Conservation (phyloP, 495 filamentous ascomycete genomes). For the Penicillium odoratum region DNA sequence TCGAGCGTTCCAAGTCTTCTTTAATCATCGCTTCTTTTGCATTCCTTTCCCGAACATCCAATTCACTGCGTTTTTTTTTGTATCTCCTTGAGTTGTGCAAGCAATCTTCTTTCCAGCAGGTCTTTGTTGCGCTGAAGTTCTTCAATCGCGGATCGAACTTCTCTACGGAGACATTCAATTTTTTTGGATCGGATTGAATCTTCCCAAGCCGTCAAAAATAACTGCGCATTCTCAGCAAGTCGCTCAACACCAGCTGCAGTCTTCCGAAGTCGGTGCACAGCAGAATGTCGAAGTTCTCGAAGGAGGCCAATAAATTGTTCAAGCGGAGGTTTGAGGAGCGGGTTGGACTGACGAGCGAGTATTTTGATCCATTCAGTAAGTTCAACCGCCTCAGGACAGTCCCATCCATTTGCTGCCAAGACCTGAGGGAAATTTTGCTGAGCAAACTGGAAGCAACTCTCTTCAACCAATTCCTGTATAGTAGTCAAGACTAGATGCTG, state of each 20-base stretch:
- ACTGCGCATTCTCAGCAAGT: slow-evolving; percentile 15
- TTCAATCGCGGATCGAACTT: slow-evolving; percentile 10
- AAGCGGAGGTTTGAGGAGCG: background rate
- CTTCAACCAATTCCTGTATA: slow-evolving; percentile 39
- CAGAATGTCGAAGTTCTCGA: background rate
- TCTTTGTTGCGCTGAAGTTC: slow-evolving; percentile 14
- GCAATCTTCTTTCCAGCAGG: slow-evolving; percentile 7
- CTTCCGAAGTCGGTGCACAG: slow-evolving; percentile 6
- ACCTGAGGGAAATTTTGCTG: slow-evolving; percentile 32
- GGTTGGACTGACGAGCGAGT: no score
- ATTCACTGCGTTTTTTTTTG: background rate
- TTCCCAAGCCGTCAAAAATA: slow-evolving; percentile 7
- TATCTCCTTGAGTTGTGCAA: slow-evolving; percentile 11
- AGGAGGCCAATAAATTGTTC: background rate
- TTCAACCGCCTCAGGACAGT: slow-evolving; percentile 40
- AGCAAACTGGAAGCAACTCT: slow-evolving; percentile 42
- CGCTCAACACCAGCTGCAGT: slow-evolving; percentile 7
- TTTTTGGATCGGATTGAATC: slow-evolving; percentile 10
- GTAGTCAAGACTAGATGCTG: slow-evolving; percentile 40
- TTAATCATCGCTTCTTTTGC: background rate
- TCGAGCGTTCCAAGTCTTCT: background rate
- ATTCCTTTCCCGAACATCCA: background rate
- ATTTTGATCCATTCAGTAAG: slow-evolving; percentile 22
- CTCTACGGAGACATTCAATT: slow-evolving; percentile 8
- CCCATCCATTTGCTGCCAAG: slow-evolving; percentile 31